Evolutionary conservation across 306 rosid species (phyloP), one percentile per base, ranked within the genome.

Genomic region (Hippophae rhamnoides): DNA sequence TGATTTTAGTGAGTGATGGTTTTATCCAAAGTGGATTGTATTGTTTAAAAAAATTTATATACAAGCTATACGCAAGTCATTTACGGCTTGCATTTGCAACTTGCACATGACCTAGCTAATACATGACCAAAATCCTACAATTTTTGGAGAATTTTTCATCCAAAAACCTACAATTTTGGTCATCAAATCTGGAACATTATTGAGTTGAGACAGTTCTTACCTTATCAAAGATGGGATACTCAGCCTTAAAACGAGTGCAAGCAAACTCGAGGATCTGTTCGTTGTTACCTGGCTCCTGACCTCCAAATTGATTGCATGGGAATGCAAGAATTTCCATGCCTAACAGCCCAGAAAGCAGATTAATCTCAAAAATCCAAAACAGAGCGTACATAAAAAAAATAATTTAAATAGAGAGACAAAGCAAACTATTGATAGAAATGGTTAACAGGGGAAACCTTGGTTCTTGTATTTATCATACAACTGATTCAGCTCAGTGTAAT

Each of bases 251-350:
- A 76, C 95, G 95, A 63, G 96, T 92, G 69, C 96, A 92, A 3
- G 90, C 96, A 69, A 84, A 80, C 69, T 88, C 84, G 38, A 85
- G 58, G 52, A 92, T 92, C 84, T 92, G 75, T 5, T 92, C 99
- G 65, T 83, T 82, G 73, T 54, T 53, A 56, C 99, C 97, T 59
- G 99, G 99, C 76, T 92, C 99, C 76, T 92, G 95, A 62, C 82
- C 86, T 52, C 99, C 99, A 74, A 92, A 92, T 74, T 92, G 99
- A 60, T 92, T 92, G 79, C 99, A 92, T 0, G 99, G 95, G 74
- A 92, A 92, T 59, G 96, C 99, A 66, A 92, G 81, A 64, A 92
- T 92, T 69, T 92, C 99, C 65, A 92, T 44, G 61, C 95, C 99
- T 92, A 58, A 54, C 63, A 43, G 40, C 50, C 50, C 8, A 10